phyloP scores from a whole-genome alignment of 768 basidiomycete species.

The Amanita inopinata region DNA sequence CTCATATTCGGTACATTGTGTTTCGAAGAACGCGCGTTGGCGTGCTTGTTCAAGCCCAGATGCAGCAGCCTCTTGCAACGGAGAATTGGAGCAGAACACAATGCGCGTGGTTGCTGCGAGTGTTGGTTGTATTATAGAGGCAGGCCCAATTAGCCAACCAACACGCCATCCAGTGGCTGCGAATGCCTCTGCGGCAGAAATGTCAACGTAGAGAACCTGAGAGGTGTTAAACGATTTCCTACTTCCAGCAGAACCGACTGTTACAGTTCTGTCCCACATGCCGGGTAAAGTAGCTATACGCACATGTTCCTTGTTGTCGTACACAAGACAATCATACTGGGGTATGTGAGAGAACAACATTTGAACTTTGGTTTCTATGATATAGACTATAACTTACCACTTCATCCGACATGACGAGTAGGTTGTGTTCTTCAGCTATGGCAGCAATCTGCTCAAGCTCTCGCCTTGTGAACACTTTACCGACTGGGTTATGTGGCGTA shows the following conservation, averaged over 20 bases:
- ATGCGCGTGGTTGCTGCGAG: slow-evolving; percentile 89
- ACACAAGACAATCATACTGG: slow-evolving; percentile 96
- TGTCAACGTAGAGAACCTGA: not conserved
- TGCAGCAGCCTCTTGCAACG: slow-evolving; percentile 90
- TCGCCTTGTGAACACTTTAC: slow-evolving; percentile 82
- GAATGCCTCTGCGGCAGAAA: slow-evolving; percentile 64
- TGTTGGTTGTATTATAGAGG: slow-evolving; percentile 74
- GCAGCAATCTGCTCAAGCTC: slow-evolving; percentile 83
- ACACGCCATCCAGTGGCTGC: slow-evolving; percentile 97
- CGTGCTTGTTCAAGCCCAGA: slow-evolving; percentile 76
- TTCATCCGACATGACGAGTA: slow-evolving; percentile 92
- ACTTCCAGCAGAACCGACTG: slow-evolving; percentile 95
- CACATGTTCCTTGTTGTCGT: slow-evolving; percentile 80
- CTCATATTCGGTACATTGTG: slow-evolving; percentile 65
- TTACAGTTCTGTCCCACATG: slow-evolving; percentile 98
- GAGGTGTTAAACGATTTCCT: slow-evolving; percentile 23
- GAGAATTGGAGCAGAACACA: slow-evolving; percentile 92
- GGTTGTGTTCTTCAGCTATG: slow-evolving; percentile 85
- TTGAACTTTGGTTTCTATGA: no score
- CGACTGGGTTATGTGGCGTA: slow-evolving; percentile 97
- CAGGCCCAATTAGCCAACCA: slow-evolving; percentile 90
- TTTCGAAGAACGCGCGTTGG: slow-evolving; percentile 67
- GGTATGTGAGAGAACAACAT: no score
- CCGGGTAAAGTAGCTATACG: slow-evolving; percentile 92
- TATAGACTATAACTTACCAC: slow-evolving; percentile 50